Evolutionary conservation across 306 rosid genomes (phyloP).

Genomic region (Adenanthera pavonina): DNA sequence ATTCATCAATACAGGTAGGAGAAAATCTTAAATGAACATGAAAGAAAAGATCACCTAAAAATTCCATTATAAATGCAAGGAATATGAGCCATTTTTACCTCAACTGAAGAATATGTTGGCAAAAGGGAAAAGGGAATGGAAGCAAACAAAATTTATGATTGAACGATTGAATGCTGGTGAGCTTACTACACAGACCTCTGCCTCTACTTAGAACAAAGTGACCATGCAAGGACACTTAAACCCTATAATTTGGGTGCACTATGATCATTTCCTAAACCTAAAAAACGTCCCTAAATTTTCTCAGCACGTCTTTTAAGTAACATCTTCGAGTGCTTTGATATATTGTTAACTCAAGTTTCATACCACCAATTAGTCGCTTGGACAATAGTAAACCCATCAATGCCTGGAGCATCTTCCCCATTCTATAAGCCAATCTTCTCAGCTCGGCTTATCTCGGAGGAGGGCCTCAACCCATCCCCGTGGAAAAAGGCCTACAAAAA

Average conservation of each 20-base stretch:
- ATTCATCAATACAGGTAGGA: constrained; percentile 33
- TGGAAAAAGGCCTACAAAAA: neutral
- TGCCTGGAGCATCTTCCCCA: neutral
- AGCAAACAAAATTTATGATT: neutral
- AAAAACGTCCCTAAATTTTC: neutral
- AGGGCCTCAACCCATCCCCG: neutral
- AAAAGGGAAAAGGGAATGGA: neutral
- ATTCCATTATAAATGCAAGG: constrained; percentile 3
- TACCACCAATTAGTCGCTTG: neutral
- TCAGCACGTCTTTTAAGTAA: neutral
- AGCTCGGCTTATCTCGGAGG: neutral
- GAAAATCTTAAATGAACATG: neutral
- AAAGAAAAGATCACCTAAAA: neutral
- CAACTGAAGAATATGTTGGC: neutral
- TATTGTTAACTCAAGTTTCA: neutral
- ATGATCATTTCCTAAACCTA: neutral
- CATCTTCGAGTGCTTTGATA: neutral
- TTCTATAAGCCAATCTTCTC: neutral
- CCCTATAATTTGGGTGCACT: neutral
- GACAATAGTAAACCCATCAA: neutral
- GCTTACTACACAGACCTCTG: neutral
- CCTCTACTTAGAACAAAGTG: neutral
- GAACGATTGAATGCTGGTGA: neutral
- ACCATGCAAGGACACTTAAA: neutral
- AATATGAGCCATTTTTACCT: neutral